A percentile compares a stretch with the other conserved stretches of the same genome.
Evolutionary conservation across 257 asterid genomes (phyloP).

Genomic region (Nicotiana undulata): DNA sequence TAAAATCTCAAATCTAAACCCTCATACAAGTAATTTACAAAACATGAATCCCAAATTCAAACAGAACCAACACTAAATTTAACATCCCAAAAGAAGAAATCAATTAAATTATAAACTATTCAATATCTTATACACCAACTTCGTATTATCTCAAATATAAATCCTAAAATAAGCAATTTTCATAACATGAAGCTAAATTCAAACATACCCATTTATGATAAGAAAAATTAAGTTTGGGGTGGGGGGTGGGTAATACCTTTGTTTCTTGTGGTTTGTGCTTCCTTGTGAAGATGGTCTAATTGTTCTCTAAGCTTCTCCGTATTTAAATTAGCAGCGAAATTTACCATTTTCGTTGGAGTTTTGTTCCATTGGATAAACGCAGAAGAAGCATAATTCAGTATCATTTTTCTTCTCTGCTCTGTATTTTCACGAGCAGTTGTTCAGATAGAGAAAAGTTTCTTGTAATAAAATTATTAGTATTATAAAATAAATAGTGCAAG

Average conservation of each 20-base stretch:
- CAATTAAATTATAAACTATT: neutral
- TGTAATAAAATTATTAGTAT: neutral
- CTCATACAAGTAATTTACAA: neutral
- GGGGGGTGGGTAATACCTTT: constrained; percentile 10
- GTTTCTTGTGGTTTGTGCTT: constrained; percentile 28
- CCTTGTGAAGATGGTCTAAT: constrained; percentile 32
- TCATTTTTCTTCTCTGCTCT: constrained; percentile 12
- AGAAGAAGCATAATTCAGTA: constrained; percentile 16
- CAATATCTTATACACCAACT: neutral
- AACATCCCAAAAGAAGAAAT: neutral
- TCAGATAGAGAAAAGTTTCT: neutral
- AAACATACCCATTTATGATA: neutral
- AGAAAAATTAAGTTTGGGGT: neutral
- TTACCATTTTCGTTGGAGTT: constrained; percentile 6
- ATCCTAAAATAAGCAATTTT: neutral
- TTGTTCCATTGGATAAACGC: constrained; percentile 16
- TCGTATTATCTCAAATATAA: neutral
- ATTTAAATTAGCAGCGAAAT: constrained; percentile 15
- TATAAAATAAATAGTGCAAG: no score
- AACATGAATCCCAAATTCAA: neutral
- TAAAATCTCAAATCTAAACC: neutral
- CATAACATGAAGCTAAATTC: neutral
- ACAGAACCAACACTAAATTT: neutral
- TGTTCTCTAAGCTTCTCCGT: constrained; percentile 23
- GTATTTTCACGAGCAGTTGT: no score